phyloP scores from a whole-genome alignment of 169 alveolate genomes.

The Haemoproteus tartakovskyi region DNA sequence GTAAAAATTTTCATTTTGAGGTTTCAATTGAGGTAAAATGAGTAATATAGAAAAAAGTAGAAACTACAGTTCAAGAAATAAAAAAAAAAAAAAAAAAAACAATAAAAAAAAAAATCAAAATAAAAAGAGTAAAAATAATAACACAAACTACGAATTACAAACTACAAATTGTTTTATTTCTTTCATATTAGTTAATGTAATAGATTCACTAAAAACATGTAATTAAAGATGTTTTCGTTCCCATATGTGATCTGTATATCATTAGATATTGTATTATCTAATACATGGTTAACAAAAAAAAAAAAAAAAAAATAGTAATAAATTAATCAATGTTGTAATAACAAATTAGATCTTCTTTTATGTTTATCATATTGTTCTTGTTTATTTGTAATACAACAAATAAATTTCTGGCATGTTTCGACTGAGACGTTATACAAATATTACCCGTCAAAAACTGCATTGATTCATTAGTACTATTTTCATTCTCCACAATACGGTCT shows the following conservation, averaged over 20 bases:
- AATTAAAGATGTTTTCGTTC: no score
- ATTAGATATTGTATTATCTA: no score
- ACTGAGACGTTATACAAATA: slow-evolving; percentile 16
- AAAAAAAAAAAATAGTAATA: background rate
- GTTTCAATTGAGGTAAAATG: no score
- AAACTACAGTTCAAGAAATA: no score
- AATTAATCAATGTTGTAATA: slow-evolving; percentile 20
- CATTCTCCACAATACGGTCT: background rate
- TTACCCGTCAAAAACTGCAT: slow-evolving; percentile 1
- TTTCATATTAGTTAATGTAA: no score
- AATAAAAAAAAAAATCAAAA: no score
- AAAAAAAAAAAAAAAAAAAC: no score
- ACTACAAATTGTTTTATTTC: no score
- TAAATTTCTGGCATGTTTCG: slow-evolving; percentile 28
- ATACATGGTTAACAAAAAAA: background rate
- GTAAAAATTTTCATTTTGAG: background rate
- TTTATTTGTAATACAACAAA: slow-evolving; percentile 29
- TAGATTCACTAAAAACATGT: no score
- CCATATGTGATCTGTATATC: no score
- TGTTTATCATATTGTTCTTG: slow-evolving; percentile 40
- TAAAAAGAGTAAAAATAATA: background rate
- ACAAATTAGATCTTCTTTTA: slow-evolving; percentile 22
- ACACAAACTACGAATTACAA: no score
- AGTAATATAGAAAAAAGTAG: no score
- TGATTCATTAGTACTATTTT: slow-evolving; percentile 1